These are phyloP conservation scores for Mycosphaerella sp. DNA, from an alignment of 2,329 filamentous ascomycete species.

Conservation along the genomic window DNA sequence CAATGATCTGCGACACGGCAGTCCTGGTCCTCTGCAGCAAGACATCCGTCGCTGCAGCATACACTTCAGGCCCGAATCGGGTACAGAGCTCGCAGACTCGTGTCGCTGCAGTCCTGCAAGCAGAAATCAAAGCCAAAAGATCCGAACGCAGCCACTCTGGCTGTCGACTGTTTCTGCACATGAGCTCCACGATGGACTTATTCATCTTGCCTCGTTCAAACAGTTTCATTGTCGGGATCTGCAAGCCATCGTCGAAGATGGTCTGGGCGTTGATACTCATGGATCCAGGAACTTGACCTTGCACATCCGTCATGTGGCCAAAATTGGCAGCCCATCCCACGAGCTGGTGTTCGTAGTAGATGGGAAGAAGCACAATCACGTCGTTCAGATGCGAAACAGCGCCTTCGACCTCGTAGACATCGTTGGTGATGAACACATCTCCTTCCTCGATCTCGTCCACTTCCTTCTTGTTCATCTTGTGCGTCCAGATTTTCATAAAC, in stretches of 20 bases:
- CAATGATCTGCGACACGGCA: conserved; percentile 24
- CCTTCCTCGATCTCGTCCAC: conserved; percentile 25
- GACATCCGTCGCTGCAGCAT: conserved; percentile 22
- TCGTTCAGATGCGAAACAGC: conserved; percentile 27
- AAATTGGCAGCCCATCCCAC: conserved; percentile 29
- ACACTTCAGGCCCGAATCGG: conserved; percentile 25
- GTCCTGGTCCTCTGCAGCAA: conserved; percentile 21
- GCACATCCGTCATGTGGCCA: conserved; percentile 26
- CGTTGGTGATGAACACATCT: conserved; percentile 27
- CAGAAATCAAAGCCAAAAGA: conserved; percentile 24
- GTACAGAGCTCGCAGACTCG: conserved; percentile 25
- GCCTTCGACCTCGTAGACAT: conserved; percentile 27
- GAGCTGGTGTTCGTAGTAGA: conserved; percentile 25
- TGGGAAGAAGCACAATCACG: conserved; percentile 22
- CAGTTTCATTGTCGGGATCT: conserved; percentile 27
- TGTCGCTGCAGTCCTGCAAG: conserved; percentile 25
- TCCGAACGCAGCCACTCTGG: conserved; percentile 27
- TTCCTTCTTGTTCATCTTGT: conserved; percentile 22
- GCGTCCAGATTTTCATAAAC: conserved; percentile 27
- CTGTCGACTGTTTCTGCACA: conserved; percentile 25
- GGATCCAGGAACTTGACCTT: conserved; percentile 26
- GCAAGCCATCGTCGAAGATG: conserved; percentile 26
- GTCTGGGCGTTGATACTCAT: conserved; percentile 28
- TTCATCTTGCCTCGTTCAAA: conserved; percentile 28
- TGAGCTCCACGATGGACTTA: conserved; percentile 24